A percentile compares a stretch with the other conserved stretches of the same genome.
Conservation (phyloP, 805 yeast genomes). For the Metschnikowia kofuensis region DNA sequence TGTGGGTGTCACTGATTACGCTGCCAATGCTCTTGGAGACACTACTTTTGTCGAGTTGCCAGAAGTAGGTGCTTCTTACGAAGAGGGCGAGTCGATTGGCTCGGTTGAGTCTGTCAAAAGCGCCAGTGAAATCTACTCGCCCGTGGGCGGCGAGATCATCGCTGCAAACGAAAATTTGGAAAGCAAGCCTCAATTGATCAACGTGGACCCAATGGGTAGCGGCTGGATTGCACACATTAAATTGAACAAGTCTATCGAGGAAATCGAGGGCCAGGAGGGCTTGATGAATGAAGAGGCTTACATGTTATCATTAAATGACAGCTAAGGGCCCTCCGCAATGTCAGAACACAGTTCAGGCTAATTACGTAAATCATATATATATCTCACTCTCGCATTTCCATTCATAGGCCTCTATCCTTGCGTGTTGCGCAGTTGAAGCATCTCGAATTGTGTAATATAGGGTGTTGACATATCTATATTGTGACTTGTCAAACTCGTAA, state of each 20-base stretch:
- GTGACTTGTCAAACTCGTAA: no score
- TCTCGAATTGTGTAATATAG: no score
- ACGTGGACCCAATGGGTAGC: slow-evolving; percentile 86
- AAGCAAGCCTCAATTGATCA: slow-evolving; percentile 72
- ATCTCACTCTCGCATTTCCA: neutral
- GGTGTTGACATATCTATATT: no score
- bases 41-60: slow-evolving; percentile 93
- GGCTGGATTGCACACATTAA: slow-evolving; percentile 90
- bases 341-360: neutral
- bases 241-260: slow-evolving; percentile 39
- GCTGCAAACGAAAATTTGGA: slow-evolving; percentile 69
- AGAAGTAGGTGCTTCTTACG: slow-evolving; percentile 59
- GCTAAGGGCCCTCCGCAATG: slow-evolving; percentile 7
- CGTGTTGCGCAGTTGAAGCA: no score
- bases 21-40: slow-evolving; percentile 95
- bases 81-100: slow-evolving; percentile 80
- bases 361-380: neutral
- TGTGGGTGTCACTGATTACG: slow-evolving; percentile 90
- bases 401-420: neutral
- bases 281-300: slow-evolving; percentile 56
- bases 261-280: slow-evolving; percentile 36
- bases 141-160: slow-evolving; percentile 72
- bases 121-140: slow-evolving; percentile 90
- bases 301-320: slow-evolving; percentile 53
- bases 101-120: slow-evolving; percentile 93